Evolutionary conservation across 306 rosid genomes (phyloP), one percentile per base, ranked within the genome.

Genomic region (Adenanthera pavonina): DNA sequence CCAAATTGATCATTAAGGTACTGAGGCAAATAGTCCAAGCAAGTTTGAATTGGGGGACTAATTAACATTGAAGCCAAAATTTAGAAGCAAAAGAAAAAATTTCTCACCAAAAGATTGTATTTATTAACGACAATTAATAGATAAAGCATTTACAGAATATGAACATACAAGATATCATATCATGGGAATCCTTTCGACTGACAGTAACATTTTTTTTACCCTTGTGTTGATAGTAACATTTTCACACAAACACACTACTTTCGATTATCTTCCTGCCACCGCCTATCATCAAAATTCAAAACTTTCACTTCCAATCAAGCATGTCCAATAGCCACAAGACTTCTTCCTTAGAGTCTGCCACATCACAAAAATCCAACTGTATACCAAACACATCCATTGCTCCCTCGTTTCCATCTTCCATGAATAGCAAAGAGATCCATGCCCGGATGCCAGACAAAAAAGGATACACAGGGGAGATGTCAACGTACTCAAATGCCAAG

Each of bases 291-390:
- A 35, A 17, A 80, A 35, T 81, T 68, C 69, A 33, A 68, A 69
- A 69, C 69, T 66, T 87, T 89, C 86, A 96, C 91, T 92, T 92
- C 99, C 99, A 96, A 83, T 96, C 97, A 46, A 96, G 99, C 92
- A 93, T 91, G 84, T 96, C 97, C 83, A 93, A 65, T 38, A 96
- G 87, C 94, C 98, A 91, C 84, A 93, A 80, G 77, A 96, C 97
- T 83, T 93, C 99, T 48, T 92, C 94, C 93, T 92, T 89, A 0
- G 99, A 85, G 75, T 87, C 92, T 48, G 99, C 98, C 74, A 91
- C 96, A 84, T 93, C 97, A 82, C 92, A 87, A 87, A 93, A 96
- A 89, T 96, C 99, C 92, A 96, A 91, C 85, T 91, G 97, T 73
- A 96, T 88, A 74, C 94, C 99, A 83, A 89, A 93, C 15, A 96